Conservation (phyloP, 1,139 yeast species). For the Geotrichum klebahnii region DNA sequence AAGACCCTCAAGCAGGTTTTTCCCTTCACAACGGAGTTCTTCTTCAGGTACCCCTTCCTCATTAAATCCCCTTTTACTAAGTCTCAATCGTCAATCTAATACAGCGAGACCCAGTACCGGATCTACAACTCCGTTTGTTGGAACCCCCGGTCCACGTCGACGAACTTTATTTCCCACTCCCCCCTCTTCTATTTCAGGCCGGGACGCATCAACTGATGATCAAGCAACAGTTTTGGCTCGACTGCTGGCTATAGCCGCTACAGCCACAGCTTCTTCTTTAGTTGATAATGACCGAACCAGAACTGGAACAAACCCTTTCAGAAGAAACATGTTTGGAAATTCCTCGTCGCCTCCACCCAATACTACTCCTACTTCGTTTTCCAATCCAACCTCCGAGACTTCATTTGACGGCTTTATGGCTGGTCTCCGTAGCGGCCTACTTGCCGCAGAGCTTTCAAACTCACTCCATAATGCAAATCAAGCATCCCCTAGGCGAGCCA, state of each 20-base stretch:
- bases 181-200: not conserved
- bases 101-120: no score
- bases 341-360: slow-evolving; percentile 1
- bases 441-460: slow-evolving; percentile 39
- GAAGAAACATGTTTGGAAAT: slow-evolving; percentile 4
- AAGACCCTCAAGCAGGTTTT: slow-evolving; percentile 5
- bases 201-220: slow-evolving; percentile 30
- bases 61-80: no score
- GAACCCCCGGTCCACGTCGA: not conserved
- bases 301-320: not conserved
- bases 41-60: slow-evolving; percentile 1
- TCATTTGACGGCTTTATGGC: slow-evolving; percentile 43
- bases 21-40: not conserved
- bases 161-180: not conserved
- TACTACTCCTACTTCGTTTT: slow-evolving; percentile 6
- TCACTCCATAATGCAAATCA: slow-evolving; percentile 21
- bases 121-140: not conserved
- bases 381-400: slow-evolving; percentile 21
- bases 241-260: slow-evolving; percentile 46
- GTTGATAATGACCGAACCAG: slow-evolving; percentile 32
- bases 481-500: slow-evolving; percentile 21
- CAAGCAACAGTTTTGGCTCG: slow-evolving; percentile 46
- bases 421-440: slow-evolving; percentile 42
- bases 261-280: slow-evolving; percentile 45
- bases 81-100: no score